Base-by-base conservation (phyloP, 805 yeast species). In the Monosporozyma aerobia region DNA sequence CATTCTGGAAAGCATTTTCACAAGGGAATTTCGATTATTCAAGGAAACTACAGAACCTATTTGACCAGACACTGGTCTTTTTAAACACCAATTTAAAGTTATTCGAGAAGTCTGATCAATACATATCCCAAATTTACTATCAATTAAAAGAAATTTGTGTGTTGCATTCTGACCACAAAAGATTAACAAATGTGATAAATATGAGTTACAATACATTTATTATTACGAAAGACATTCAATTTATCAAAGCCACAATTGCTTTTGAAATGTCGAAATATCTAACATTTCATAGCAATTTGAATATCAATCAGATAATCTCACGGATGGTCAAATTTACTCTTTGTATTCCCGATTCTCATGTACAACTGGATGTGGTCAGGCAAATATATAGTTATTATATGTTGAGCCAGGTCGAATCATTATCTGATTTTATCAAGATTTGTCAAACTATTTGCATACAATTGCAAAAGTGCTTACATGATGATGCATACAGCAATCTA, bases 181-280 rank as follows among this genome's bases (percentile, higher is more conserved):
- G 71, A 50, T 37, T 64, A n/a, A 51, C 56, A 0, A 66, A 66
- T 53, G 46, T 65, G 5, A 56, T 62, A 9, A 63, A 60, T 39
- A 60, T 68, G 9, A 32, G 57, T n/a, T 69, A 59, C 49, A 69
- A 69, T 49, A 49, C 56, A 7, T 66, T 55, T 23, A 55, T 64
- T 4, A 51, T 56, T 7, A 50, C 48, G 2, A 57, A 57, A 39
- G 53, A 60, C 19, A 45, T 44, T 10, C 37, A 32, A 0, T 60
- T 57, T 32, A 45, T 65, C 11, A 25, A 49, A 2, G 19, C 51
- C 2, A 59, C 65, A 6, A 41, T 58, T 3, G 47, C 50, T 27
- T 30, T 56, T 3, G 60, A 60, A 37, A 27, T 59, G 2, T 29
- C 23, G 46, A 49, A 52, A 29, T 53, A 55, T 49, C 19, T 59